Evolutionary conservation across 2,329 filamentous ascomycete species (phyloP).

Genomic region (Paraconiothyrium sp.): DNA sequence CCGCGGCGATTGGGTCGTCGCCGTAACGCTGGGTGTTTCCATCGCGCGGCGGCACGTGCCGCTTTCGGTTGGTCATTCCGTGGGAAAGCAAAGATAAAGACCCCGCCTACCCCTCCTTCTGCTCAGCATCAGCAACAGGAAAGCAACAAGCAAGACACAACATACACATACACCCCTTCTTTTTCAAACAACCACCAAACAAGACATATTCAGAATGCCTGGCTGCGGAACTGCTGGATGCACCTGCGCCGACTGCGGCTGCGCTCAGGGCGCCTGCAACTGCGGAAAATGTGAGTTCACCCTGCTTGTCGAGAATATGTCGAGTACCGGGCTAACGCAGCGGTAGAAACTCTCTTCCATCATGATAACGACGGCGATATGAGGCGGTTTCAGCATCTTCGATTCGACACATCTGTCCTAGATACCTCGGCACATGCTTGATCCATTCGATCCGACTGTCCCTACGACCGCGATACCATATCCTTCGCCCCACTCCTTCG

Average conservation of each 20-base stretch:
- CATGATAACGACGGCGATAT: background rate
- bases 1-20: background rate
- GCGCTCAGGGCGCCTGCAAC: conserved; percentile 40
- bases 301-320: background rate
- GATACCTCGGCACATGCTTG: background rate
- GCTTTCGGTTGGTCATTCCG: background rate
- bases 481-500: conserved; percentile 21
- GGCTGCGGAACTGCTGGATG: conserved; percentile 42
- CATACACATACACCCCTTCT: conserved; percentile 1
- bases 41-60: conserved; percentile 8
- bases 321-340: background rate
- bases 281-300: conserved; percentile 35
- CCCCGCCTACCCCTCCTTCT: conserved; percentile 20
- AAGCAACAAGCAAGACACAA: background rate
- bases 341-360: background rate
- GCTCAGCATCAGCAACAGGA: background rate
- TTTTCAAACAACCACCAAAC: conserved; percentile 5
- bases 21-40: conserved; percentile 4
- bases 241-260: conserved; percentile 41
- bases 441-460: conserved; percentile 20
- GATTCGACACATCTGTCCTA: conserved; percentile 7
- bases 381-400: conserved; percentile 6
- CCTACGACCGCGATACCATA: conserved; percentile 15
- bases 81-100: conserved; percentile 15
- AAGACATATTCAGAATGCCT: conserved; percentile 29